Base-by-base conservation (phyloP, 306 rosid genomes). In the Glycyrrhiza uralensis region DNA sequence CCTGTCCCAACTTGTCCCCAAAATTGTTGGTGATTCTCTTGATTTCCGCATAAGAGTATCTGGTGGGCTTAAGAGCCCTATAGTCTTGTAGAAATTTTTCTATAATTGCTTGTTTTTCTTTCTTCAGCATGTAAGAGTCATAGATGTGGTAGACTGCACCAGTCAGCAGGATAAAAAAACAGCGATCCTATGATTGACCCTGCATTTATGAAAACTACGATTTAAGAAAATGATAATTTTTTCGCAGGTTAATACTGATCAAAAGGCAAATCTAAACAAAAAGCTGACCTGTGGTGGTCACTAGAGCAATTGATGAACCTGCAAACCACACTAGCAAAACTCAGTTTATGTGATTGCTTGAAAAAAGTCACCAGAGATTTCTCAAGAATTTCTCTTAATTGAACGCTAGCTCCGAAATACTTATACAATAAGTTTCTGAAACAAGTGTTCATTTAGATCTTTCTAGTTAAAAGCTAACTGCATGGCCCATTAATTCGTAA, bases 11-110 rank as follows among this genome's bases (percentile, higher is more conserved):
- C 62, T 71, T 81, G 26, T 82, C 66, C 32, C 4, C 7, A 20
- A 85, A 82, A 1, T 68, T 47, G 8, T 68, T 58, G 18, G 86
- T 82, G 23, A 85, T 85, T 76, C 82, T 51, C 47, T 75, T 75
- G 0, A 84, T 78, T 44, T 78, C 84, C 1, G 42, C 66, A 6
- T 81, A 85, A 1, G 88, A 39, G 13, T 78, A 85, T 26, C 86
- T 78, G 4, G 84, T 55, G 15, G 86, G 80, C 38, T 72, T 85
- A 12, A 52, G 76, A 61, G 81, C 71, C 22, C 18, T 71, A 10
- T 85, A 85, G 22, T 81, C 86, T 30, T 78, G 38, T 11, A 81
- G 66, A 66, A 85, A 78, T 0, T 4, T 78, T 54, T 28, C 55
- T 6, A 81, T 30, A 0, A 41, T 84, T 1, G 69, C 58, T 17